phyloP scores from a whole-genome alignment of 306 rosid genomes.

The Castanea sativa region DNA sequence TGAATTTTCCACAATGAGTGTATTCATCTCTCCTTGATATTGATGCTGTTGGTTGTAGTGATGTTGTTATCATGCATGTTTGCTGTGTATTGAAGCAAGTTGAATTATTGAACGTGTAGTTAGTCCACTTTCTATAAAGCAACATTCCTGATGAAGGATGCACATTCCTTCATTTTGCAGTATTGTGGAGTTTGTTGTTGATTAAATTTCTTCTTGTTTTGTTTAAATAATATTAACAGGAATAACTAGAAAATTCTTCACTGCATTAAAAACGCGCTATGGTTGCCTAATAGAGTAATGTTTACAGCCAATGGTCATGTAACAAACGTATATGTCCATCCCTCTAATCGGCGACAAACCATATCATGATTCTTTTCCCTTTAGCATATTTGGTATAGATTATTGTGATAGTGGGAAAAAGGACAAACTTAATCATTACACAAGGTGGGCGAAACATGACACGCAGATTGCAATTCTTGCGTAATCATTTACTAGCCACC shows the following conservation, averaged over 20 bases:
- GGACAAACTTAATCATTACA: neutral
- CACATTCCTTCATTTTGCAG: neutral
- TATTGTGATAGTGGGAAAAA: neutral
- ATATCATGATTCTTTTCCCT: neutral
- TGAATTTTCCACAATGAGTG: neutral
- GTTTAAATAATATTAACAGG: neutral
- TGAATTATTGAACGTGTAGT: neutral
- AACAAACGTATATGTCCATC: neutral
- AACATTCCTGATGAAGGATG: neutral
- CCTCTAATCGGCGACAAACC: neutral
- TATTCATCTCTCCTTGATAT: neutral
- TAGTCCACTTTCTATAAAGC: neutral
- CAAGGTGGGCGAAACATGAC: slow-evolving; percentile 7
- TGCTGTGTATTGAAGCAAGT: neutral
- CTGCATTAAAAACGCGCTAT: neutral
- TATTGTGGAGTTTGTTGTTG: neutral
- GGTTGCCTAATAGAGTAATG: neutral
- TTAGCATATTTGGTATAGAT: neutral
- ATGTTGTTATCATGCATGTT: neutral
- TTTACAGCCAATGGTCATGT: neutral
- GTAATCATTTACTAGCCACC: slow-evolving; percentile 1
- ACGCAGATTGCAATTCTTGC: neutral
- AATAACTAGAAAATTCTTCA: neutral
- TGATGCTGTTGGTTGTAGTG: neutral
- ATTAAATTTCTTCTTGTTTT: neutral